Evolutionary conservation across 495 filamentous ascomycete genomes (phyloP).

Genomic region (Saxophila tyrrhenica): DNA sequence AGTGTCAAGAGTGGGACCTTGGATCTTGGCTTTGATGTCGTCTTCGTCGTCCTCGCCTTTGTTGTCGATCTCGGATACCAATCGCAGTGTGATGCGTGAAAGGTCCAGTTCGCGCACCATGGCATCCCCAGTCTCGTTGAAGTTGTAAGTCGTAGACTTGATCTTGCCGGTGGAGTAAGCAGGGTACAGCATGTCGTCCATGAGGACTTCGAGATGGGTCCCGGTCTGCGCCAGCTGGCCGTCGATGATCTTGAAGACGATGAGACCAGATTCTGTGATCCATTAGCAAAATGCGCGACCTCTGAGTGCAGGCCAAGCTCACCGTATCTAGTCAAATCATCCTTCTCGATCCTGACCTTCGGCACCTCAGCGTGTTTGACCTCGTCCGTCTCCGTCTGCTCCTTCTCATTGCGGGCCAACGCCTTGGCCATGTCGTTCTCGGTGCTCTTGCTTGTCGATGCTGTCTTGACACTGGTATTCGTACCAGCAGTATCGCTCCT

Average conservation of each 20-base stretch:
- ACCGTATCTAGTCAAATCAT: slow-evolving; percentile 73
- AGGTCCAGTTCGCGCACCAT: slow-evolving; percentile 94
- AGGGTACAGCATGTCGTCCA: slow-evolving; percentile 91
- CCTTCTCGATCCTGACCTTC: slow-evolving; percentile 63
- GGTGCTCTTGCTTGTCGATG: slow-evolving; percentile 1
- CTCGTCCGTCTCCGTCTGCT: slow-evolving; percentile 40
- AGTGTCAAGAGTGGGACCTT: slow-evolving; percentile 73
- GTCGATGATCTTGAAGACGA: slow-evolving; percentile 91
- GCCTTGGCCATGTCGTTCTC: slow-evolving; percentile 1
- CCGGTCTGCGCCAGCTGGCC: slow-evolving; percentile 65
- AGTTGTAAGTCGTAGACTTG: slow-evolving; percentile 49
- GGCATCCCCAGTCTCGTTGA: slow-evolving; percentile 87
- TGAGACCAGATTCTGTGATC: slow-evolving; percentile 64
- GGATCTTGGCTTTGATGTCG: slow-evolving; percentile 66
- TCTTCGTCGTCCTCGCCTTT: slow-evolving; percentile 61
- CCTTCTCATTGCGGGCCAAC: slow-evolving; percentile 34
- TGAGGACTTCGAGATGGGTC: slow-evolving; percentile 73
- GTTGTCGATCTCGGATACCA: slow-evolving; percentile 62
- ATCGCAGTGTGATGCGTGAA: slow-evolving; percentile 78
- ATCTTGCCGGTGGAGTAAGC: slow-evolving; percentile 72
- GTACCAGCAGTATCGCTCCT: neutral
- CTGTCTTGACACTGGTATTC: neutral
- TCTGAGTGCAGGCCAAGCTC: slow-evolving; percentile 19
- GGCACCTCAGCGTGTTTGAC: slow-evolving; percentile 45
- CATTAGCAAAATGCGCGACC: no score